Base-by-base conservation (phyloP, 2,329 filamentous ascomycete species). In the Zelopaecilomyces penicillatus region DNA sequence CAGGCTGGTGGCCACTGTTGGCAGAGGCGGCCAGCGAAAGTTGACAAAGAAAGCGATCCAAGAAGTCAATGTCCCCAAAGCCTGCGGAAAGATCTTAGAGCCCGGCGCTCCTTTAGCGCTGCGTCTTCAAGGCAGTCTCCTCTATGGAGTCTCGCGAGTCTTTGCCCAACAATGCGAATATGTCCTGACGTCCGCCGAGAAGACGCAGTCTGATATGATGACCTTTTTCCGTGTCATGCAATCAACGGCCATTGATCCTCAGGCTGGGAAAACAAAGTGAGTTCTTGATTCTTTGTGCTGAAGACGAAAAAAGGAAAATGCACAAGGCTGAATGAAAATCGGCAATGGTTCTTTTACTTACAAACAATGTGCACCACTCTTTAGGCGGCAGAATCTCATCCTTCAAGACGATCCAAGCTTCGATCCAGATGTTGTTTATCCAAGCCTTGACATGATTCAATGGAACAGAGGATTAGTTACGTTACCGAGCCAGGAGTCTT, bases 1-100 rank as follows among this genome's bases (percentile, higher is more conserved):
- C 50, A 96, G 91, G 91, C 80, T 96, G 36, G 83, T 95, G 36
- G 93, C 93, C 36, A 98, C 91, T 0, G 76, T 95, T 2, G 89
- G 89, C 12, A 86, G 81, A 52, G 85, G 82, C 1, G 76, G 68
- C 42, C 73, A 83, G 33, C 85, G 80, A 54, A 88, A 82, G 56
- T 71, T 98, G 54, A 87, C 83, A 6, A 80, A 85, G 40, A 95
- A 93, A 62, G 84, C 87, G 6, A 95, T 98, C 47, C 80, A 91
- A 47, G 81, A 87, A 11, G 93, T 98, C 53, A 77, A 97, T 57
- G 82, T 98, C 28, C 75, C 80, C 32, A 89, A 85, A 58, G 90
- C 93, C 46, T 96, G 91, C 63, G 75, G 83, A 51, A 93, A 84
- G n/a, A 95, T 98, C 60, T 78, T 87, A 33, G 75, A 87, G 45